Conservation (phyloP, 108 stramenopile genomes). For the Cyclotella baltica region DNA sequence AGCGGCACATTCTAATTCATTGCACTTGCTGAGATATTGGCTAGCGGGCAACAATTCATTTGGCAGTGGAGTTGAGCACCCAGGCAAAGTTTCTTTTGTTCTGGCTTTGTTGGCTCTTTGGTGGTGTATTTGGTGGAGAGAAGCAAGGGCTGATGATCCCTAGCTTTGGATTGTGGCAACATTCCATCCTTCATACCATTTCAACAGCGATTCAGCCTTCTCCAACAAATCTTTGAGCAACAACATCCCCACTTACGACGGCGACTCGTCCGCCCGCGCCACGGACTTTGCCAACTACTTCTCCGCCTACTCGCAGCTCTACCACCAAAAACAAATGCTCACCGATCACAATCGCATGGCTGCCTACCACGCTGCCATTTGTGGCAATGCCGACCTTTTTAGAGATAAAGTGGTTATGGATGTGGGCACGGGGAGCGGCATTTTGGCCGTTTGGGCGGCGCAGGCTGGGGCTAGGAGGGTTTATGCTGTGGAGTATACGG, state of each 20-base stretch:
- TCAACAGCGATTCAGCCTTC: background rate
- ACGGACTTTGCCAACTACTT: conserved; percentile 96
- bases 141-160: too few species aligned
- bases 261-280: conserved; percentile 85
- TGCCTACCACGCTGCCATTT: conserved; percentile 96
- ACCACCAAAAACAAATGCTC: conserved; percentile 99
- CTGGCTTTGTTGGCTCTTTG: too few species aligned
- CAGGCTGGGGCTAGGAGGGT: conserved; percentile 96
- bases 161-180: too few species aligned
- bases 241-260: conserved; percentile 85
- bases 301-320: conserved; percentile 94
- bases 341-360: conserved; percentile 98
- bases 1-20: too few species aligned
- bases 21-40: too few species aligned
- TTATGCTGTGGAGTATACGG: conserved; percentile 96
- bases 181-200: too few species aligned
- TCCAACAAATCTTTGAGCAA: conserved; percentile 34
- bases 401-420: conserved; percentile 98
- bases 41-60: too few species aligned
- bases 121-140: too few species aligned
- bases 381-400: conserved; percentile 92
- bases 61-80: too few species aligned
- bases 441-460: conserved; percentile 97
- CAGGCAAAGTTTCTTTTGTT: too few species aligned
- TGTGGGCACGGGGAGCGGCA: conserved; percentile 97